phyloP scores from a whole-genome alignment of 208 protist species.

The Phytomonas serpens region DNA sequence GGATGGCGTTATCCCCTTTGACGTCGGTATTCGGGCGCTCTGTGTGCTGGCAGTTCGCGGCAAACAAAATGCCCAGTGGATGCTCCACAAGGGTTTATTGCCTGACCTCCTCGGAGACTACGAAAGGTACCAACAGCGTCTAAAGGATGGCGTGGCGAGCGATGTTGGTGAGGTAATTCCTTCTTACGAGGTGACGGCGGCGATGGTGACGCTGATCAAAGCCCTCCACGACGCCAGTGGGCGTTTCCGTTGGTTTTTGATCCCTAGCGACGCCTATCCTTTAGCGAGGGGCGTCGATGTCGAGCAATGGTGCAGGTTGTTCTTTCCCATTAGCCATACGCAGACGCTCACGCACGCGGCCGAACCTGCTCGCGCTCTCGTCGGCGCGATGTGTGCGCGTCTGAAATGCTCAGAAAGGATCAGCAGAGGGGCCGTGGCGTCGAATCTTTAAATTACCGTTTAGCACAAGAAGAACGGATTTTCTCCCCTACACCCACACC shows the following conservation, averaged over 20 bases:
- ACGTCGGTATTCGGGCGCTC: slow-evolving; percentile 59
- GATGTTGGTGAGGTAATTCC: slow-evolving; percentile 19
- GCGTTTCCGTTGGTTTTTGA: slow-evolving; percentile 18
- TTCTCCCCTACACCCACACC: background rate
- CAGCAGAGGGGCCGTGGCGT: too few relatives aligned
- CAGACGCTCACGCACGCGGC: background rate
- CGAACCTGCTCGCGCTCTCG: slow-evolving; percentile 22
- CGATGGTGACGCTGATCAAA: slow-evolving; percentile 52
- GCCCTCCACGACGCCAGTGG: slow-evolving; percentile 41
- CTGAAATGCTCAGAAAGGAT: slow-evolving; percentile 23
- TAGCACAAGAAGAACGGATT: background rate
- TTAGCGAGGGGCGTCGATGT: slow-evolving; percentile 22
- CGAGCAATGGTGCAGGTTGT: slow-evolving; percentile 42
- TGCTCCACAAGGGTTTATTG: slow-evolving; percentile 11
- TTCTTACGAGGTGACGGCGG: slow-evolving; percentile 33
- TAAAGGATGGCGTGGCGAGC: background rate
- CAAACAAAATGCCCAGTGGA: slow-evolving; percentile 30
- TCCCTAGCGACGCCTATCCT: slow-evolving; percentile 23
- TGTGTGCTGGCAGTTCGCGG: slow-evolving; percentile 54
- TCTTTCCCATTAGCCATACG: slow-evolving; percentile 16
- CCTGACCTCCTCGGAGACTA: background rate
- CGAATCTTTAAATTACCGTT: background rate
- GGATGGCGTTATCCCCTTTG: slow-evolving; percentile 66
- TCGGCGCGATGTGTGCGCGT: slow-evolving; percentile 24
- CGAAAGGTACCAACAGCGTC: slow-evolving; percentile 27